These are phyloP conservation scores for Ganoderma multipileum DNA, from an alignment of 1,284 basidiomycete genomes.

Conservation along the genomic window DNA sequence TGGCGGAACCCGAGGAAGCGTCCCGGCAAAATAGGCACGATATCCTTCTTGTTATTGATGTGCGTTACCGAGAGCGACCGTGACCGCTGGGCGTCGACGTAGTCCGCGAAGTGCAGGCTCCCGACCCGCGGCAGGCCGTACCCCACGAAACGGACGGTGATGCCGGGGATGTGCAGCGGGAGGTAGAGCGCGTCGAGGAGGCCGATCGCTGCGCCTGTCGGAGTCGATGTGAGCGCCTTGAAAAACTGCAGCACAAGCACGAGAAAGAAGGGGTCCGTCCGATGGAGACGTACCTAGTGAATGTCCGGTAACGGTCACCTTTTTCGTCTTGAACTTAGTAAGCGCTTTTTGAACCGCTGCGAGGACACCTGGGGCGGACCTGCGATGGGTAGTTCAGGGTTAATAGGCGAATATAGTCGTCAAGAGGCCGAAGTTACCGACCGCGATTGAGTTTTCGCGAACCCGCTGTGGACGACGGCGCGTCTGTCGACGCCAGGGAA, in stretches of 20 bases:
- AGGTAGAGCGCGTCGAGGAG: constrained; percentile 55
- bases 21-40: constrained; percentile 43
- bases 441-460: constrained; percentile 58
- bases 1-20: constrained; percentile 59
- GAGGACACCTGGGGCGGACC: constrained; percentile 44
- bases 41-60: constrained; percentile 42
- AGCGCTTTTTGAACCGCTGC: constrained; percentile 45
- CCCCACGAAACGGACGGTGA: constrained; percentile 46
- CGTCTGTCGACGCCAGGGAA: constrained; percentile 61
- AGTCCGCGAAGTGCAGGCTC: constrained; percentile 65
- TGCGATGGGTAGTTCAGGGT: constrained; percentile 15
- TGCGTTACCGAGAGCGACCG: constrained; percentile 33
- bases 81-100: constrained; percentile 53
- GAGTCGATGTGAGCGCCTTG: background rate
- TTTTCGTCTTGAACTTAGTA: constrained; percentile 33
- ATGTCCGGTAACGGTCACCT: constrained; percentile 47
- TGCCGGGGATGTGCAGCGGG: constrained; percentile 48
- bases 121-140: constrained; percentile 68
- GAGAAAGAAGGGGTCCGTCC: background rate
- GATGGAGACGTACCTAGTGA: constrained; percentile 47
- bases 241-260: too few relatives aligned
- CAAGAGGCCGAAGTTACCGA: constrained; percentile 36
- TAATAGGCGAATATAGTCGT: background rate
- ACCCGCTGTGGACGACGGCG: constrained; percentile 64
- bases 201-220: constrained; percentile 51